phyloP scores from a whole-genome alignment of 768 basidiomycete genomes.

The Polyporus arcularius region DNA sequence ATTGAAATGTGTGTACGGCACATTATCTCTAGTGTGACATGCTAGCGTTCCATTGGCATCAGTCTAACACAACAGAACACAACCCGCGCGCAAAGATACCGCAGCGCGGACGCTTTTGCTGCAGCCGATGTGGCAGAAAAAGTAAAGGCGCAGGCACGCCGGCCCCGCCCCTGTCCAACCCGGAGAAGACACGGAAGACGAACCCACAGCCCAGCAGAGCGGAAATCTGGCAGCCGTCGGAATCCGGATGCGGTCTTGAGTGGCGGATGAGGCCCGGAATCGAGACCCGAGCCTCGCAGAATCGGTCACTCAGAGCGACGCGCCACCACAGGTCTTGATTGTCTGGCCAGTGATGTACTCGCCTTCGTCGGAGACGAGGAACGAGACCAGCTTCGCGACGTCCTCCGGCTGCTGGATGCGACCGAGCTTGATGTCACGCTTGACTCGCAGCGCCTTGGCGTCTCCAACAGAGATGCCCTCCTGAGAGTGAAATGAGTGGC shows the following conservation, averaged over 20 bases:
- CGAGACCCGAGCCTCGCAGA: not conserved
- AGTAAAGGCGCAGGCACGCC: conserved; percentile 7
- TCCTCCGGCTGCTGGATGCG: conserved; percentile 36
- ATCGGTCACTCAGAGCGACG: conserved; percentile 22
- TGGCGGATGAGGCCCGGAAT: no score
- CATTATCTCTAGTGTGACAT: no score
- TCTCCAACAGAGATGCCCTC: conserved; percentile 30
- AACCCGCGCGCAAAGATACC: conserved; percentile 4
- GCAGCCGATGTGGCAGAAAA: not conserved
- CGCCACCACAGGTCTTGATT: conserved; percentile 34
- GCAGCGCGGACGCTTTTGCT: not conserved
- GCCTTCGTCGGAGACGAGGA: conserved; percentile 34
- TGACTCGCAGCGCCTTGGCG: conserved; percentile 31
- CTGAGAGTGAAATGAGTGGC: conserved; percentile 5
- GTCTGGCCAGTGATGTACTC: conserved; percentile 37
- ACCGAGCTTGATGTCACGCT: conserved; percentile 31
- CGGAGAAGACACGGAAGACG: not conserved
- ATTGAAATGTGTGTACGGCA: no score
- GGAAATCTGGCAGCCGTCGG: not conserved
- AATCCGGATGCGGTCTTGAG: not conserved
- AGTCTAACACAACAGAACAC: no score
- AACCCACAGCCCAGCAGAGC: not conserved
- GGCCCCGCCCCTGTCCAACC: conserved; percentile 9
- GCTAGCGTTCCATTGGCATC: no score
- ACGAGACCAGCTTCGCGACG: conserved; percentile 36